These are phyloP conservation scores for Udeniomyces megalosporus DNA, from an alignment of 768 basidiomycete species.

Conservation along the genomic window DNA sequence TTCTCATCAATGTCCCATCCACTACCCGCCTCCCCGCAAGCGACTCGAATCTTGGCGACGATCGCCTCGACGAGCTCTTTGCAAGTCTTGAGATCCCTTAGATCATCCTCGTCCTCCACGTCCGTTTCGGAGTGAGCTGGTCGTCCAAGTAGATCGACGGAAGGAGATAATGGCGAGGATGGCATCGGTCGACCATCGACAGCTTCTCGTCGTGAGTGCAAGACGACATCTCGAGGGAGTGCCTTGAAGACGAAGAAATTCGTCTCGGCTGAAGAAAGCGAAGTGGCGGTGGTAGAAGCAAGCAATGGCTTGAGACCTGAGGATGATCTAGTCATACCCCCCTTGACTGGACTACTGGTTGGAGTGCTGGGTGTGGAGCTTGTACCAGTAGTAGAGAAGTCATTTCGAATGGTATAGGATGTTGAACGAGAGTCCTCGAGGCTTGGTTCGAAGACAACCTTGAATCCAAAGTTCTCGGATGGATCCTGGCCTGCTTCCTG, in stretches of 20 bases:
- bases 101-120: slow-evolving; percentile 36
- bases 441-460: slow-evolving; percentile 57
- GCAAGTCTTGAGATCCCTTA: slow-evolving; percentile 47
- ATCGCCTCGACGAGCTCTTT: slow-evolving; percentile 60
- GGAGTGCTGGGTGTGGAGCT: slow-evolving; percentile 30
- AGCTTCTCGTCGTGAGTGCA: neutral
- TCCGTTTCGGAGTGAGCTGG: too few relatives aligned
- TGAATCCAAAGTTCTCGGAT: slow-evolving; percentile 47
- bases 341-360: slow-evolving; percentile 24
- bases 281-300: slow-evolving; percentile 41
- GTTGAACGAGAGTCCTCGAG: slow-evolving; percentile 59
- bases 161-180: too few relatives aligned
- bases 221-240: slow-evolving; percentile 25
- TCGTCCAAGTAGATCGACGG: too few relatives aligned
- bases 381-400: slow-evolving; percentile 17
- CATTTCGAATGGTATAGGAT: slow-evolving; percentile 58
- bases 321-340: slow-evolving; percentile 15
- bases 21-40: slow-evolving; percentile 47
- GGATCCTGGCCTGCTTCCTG: slow-evolving; percentile 84
- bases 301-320: slow-evolving; percentile 59
- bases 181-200: neutral
- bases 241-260: slow-evolving; percentile 32
- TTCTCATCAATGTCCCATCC: slow-evolving; percentile 26
- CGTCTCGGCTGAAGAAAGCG: neutral
- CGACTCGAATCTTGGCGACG: slow-evolving; percentile 50